Evolutionary conservation across 2,329 filamentous ascomycete species (phyloP), one percentile per base, ranked within the genome.

Genomic region (Madurella mycetomatis): DNA sequence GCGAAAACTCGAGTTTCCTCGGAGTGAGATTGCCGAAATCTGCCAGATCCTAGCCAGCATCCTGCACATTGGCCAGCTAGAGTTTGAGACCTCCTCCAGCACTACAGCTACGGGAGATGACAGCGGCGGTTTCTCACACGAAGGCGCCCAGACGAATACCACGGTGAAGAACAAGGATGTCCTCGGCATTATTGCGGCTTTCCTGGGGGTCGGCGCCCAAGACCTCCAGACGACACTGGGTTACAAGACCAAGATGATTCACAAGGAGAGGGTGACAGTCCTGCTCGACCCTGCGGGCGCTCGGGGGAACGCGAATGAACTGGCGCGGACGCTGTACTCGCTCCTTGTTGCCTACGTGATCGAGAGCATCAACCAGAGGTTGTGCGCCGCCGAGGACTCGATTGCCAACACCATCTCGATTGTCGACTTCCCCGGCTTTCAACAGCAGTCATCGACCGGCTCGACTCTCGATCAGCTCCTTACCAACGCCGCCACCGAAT

Each of bases 181-280:
- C 1, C 77, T 99, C 7, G 79, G 78, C 42, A 90, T 92, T 46
- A 81, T 99, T 51, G 92, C 94, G 11, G 92, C 92, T n/a, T 99
- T 99, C 77, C 76, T 99, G 1, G 94, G 94, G 45, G 87, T 99
- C 7, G 83, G 85, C 64, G 82, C 87, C 9, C 78, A 83, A 47
- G 90, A 95, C 56, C 78, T 99, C 5, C 92, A 99, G 73, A 85
- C 82, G 40, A 95, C 90, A 31, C 77, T 99, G 54, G 90, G 92
- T 2, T 96, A 96, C 77, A 95, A 95, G 75, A 97, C 91, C 17
- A 96, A 95, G 78, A 96, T 94, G 63, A 86, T 99, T 53, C 89
- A 95, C 67, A 88, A 91, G 60, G 94, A 99, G 76, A 87, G 94
- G 51, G 94, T 99, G n/a, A 99, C 94, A 0, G 89, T 99, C 61